A percentile compares a stretch with the other conserved stretches of the same genome.
Evolutionary conservation across 2,329 filamentous ascomycete genomes (phyloP).

Genomic region (Diplodia mutila): DNA sequence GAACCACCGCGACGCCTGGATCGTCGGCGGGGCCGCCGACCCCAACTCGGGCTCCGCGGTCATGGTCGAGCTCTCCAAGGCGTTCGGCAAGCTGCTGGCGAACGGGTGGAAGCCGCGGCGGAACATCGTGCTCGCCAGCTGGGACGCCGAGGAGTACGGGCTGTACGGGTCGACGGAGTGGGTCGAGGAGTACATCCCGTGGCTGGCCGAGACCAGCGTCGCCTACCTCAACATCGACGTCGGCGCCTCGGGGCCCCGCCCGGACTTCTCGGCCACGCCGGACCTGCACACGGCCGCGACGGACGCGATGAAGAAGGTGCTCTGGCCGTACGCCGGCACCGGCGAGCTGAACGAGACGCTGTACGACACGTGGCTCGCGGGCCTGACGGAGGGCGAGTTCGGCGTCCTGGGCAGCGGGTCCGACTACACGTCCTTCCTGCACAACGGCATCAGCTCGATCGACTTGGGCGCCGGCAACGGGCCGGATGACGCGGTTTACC

Average conservation of each 20-base stretch:
- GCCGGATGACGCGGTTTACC: constrained; percentile 49
- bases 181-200: constrained; percentile 55
- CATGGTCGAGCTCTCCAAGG: constrained; percentile 55
- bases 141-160: constrained; percentile 50
- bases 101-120: constrained; percentile 57
- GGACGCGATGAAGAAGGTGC: constrained; percentile 46
- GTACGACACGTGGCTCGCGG: constrained; percentile 50
- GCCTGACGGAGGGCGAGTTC: constrained; percentile 39
- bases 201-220: constrained; percentile 49
- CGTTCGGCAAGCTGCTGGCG: constrained; percentile 52
- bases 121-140: constrained; percentile 52
- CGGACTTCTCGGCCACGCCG: constrained; percentile 44
- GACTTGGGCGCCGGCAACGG: constrained; percentile 48
- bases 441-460: constrained; percentile 49
- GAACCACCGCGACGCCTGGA: constrained; percentile 60
- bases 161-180: constrained; percentile 50
- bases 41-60: constrained; percentile 57
- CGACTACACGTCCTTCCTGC: constrained; percentile 54
- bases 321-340: constrained; percentile 45
- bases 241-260: constrained; percentile 51
- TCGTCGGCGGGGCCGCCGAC: constrained; percentile 57
- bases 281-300: constrained; percentile 45
- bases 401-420: constrained; percentile 51
- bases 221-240: constrained; percentile 59
- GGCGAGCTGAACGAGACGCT: constrained; percentile 42